Evolutionary conservation across 1,284 basidiomycete genomes (phyloP), one percentile per base, ranked within the genome.

Genomic region (Pyrrhoderma noxium): DNA sequence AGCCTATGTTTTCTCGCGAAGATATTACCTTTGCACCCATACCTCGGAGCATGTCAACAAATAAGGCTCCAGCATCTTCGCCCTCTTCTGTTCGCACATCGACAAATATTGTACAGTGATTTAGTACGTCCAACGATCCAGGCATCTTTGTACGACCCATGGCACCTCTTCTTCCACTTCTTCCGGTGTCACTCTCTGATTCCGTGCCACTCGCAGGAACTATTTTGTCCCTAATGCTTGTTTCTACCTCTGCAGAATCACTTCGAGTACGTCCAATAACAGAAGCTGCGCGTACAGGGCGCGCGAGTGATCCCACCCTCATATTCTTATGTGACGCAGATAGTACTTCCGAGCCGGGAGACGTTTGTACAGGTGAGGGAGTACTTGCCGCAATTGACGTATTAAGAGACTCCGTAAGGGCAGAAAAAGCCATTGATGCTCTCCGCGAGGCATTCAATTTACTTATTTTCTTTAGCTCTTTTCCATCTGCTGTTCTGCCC

Each of bases 71-170:
- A 0, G 88, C 87, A 61, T 94, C 88, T 47, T 91, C 87, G 1
- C 93, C 91, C 56, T 91, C 85, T 34, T 86, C 85, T 2, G 88
- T 93, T 58, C 81, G 72, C 18, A 96, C 90, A 63, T 96, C 93
- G 41, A 96, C 91, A 60, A 89, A 95, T 3, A 93, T 85, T 1
- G 80, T 77, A 47, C 93, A 94, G 9, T 82, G 80, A 52, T 84
- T 82, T 57, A 95, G 67, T 23, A 85, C 71, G 47, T 64, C 63
- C 50, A 70, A 54, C 22, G 64, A 61, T 2, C 57, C 57, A 5
- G 54, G 48, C 53, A 51, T 57, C 25, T 70, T 65, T 37, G 62
- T 54, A 35, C 53, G 52, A 54, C 57, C 48, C 39, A 46, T 50
- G 14, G 44, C 18, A 16, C 52, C 35, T 31, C 48, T 49, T 27